Evolutionary conservation across 1,284 basidiomycete species (phyloP), one percentile per base, ranked within the genome.

Genomic region (Cryptococcus sp.): DNA sequence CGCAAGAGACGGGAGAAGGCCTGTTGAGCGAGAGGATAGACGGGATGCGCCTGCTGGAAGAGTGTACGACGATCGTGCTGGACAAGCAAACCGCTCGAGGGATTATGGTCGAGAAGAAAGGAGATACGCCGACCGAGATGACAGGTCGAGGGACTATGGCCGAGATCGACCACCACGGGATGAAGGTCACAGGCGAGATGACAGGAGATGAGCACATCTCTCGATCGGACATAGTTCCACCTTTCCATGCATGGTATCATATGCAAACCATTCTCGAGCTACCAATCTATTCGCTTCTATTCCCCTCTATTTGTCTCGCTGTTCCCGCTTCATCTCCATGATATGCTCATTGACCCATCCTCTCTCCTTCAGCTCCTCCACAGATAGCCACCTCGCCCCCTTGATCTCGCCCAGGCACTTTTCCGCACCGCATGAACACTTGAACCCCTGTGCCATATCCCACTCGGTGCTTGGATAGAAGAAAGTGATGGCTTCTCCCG

Each of bases 381-480:
- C 46, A 0, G 65, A 47, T 16, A 76, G 57, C 40, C 71, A 44
- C 47, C 71, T 71, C 10, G 77, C 77, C 7, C 77, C 77, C 5
- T 52, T 45, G 31, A 78, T 70, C 23, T 54, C 58, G 9, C 72
- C 71, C 19, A 77, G 60, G 58, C 77, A 77, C n/a, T 61, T 63
- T 63, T 72, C 51, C 1, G 76, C 63, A 10, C 74, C 74, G 61
- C 82, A 84, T 31, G 66, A 57, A 66, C 82, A 85, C 25, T 75
- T 67, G 60, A 85, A 85, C 1, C 79, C 76, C 59, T 82, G 80
- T 12, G 77, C 80, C 82, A 85, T 84, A 46, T 81, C 76, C 82
- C 83, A 85, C 63, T 85, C 83, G 6, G 82, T 84, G 55, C 77
- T 79, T 14, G 82, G 82, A 65, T 85, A 84, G 64, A 83, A 84